These are phyloP conservation scores for Blastobotrys proliferans DNA, from an alignment of 1,139 yeast genomes.

Conservation along the genomic window DNA sequence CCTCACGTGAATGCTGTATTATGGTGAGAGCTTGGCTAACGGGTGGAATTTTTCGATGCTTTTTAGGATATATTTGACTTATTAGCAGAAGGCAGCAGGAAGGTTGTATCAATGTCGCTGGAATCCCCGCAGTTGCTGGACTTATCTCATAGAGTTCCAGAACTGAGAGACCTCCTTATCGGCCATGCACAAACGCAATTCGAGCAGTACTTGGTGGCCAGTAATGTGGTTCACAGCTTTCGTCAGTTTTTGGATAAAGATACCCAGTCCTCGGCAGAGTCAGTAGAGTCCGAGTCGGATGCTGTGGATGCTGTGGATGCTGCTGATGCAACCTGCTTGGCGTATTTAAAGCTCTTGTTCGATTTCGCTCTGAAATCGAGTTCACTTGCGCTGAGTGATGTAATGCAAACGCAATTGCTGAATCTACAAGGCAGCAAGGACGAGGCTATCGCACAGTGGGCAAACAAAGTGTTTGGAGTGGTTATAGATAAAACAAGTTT, in stretches of 20 bases:
- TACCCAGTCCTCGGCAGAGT: not conserved
- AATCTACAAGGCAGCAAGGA: conserved; percentile 13
- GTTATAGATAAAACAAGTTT: conserved; percentile 7
- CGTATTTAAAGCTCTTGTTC: not conserved
- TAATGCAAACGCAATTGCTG: conserved; percentile 6
- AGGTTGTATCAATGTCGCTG: not conserved
- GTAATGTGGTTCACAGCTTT: conserved; percentile 5
- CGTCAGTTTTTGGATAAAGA: conserved; percentile 3
- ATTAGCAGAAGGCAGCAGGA: conserved; percentile 3
- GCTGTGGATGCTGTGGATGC: no score
- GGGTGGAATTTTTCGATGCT: not conserved
- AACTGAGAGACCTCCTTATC: conserved; percentile 3
- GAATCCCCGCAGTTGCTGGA: conserved; percentile 2
- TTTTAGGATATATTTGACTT: conserved; percentile 7
- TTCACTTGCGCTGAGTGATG: not conserved
- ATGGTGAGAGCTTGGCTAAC: not conserved
- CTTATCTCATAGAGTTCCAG: conserved; percentile 10
- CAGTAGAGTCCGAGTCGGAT: no score
- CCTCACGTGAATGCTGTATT: not conserved
- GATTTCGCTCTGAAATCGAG: conserved; percentile 1
- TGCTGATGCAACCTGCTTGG: not conserved
- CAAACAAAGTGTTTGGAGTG: conserved; percentile 7
- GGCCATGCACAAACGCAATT: not conserved
- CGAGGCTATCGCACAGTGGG: conserved; percentile 4
- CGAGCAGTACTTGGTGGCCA: not conserved